Conservation (phyloP, 495 filamentous ascomycete species). For the Lepraria neglecta region DNA sequence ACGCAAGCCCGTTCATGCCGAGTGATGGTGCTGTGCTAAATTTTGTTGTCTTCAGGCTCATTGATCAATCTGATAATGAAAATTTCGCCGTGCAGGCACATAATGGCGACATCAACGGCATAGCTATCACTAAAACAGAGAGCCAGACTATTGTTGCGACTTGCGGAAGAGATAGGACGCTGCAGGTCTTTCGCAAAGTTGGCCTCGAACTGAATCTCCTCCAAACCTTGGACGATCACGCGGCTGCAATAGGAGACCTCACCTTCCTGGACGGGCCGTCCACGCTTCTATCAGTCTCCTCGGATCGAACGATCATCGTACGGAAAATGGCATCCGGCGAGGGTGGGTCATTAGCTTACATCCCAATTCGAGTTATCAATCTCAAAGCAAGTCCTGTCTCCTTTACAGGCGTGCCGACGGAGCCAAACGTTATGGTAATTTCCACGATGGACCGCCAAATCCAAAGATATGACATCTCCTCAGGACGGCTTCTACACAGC, state of each 20-base stretch:
- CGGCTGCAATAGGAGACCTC: conserved; percentile 59
- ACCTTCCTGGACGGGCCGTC: conserved; percentile 58
- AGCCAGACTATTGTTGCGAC: conserved; percentile 60
- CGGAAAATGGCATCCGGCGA: conserved; percentile 60
- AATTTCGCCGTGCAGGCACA: conserved; percentile 73
- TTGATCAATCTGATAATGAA: conserved; percentile 44
- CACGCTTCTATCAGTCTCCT: conserved; percentile 75
- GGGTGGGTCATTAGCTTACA: conserved; percentile 62
- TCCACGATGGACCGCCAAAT: conserved; percentile 80
- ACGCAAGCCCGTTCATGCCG: conserved; percentile 19
- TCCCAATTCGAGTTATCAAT: conserved; percentile 66
- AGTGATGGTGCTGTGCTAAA: conserved; percentile 9
- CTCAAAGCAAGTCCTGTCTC: conserved; percentile 81
- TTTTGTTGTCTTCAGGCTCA: conserved; percentile 33
- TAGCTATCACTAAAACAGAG: conserved; percentile 54
- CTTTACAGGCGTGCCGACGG: conserved; percentile 61
- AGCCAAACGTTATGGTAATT: conserved; percentile 56
- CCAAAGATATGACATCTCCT: conserved; percentile 64
- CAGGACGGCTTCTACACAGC: conserved; percentile 59
- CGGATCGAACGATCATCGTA: conserved; percentile 77
- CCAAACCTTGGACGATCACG: conserved; percentile 75
- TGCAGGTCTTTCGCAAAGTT: conserved; percentile 71
- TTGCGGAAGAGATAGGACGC: conserved; percentile 78
- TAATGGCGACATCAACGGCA: conserved; percentile 75
- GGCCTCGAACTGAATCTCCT: conserved; percentile 51